Evolutionary conservation across 176 grass and related monocot genomes (phyloP), one percentile per base, ranked within the genome.

Genomic region (Musa schizocarpa): DNA sequence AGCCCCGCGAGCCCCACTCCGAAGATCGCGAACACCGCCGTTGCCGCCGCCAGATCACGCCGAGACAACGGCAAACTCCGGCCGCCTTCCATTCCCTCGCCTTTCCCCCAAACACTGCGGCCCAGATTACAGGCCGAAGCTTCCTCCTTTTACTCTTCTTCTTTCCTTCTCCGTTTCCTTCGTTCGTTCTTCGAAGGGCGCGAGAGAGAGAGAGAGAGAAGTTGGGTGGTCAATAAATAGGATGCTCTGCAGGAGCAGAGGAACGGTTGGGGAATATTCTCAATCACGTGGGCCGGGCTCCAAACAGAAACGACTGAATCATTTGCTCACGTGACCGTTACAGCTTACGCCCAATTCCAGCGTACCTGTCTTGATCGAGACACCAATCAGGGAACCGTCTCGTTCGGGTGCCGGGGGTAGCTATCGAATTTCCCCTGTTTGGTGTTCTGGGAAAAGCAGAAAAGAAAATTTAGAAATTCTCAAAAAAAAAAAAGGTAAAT

Each of bases 1-100:
- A 99, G 86, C n/a, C 84, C 95, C 25, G 81, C 70, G 50, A 99
- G 88, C 17, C 95, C 95, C 12, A 88, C 25, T 72, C 80, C 90
- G 82, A 99, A 94, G 76, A 69, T 76, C 9, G 83, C 84, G 54
- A 88, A 55, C 53, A 99, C 76, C 50, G 69, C 90, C 4, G 83
- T 82, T 56, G 78, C 95, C 52, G 87, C 77, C 73, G 81, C 86
- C 64, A 83, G 79, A 80, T 99, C 84, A 80, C 77, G 50, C 54
- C 54, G 57, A 20, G 85, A 91, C 75, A 99, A 59, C 67, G 93
- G 85, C 77, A 97, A 87, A 50, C 75, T 87, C 52, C 82, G 79
- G 64, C 75, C 78, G 77, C 80, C 85, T 62, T 75, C 84, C 90
- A 89, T 94, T 79, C 67, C 80, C 76, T 10, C 4, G 14, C 11